Evolutionary conservation across 2,329 filamentous ascomycete species (phyloP).

Genomic region (Aspergillus sojae): DNA sequence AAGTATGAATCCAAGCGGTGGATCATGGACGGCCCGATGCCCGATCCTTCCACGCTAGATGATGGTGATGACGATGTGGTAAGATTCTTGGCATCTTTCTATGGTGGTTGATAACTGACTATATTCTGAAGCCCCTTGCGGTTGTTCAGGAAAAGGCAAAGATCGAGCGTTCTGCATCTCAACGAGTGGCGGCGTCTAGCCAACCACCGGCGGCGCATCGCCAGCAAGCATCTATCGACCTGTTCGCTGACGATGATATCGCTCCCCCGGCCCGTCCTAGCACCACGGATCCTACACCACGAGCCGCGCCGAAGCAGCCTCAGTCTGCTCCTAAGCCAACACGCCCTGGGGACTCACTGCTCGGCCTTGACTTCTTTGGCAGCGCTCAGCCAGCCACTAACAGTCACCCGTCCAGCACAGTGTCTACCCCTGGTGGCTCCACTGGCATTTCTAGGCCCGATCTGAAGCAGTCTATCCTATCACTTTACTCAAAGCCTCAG

Average conservation of each 20-base stretch:
- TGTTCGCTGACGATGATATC: constrained; percentile 76
- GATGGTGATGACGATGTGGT: constrained; percentile 83
- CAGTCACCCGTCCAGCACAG: constrained; percentile 76
- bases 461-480: constrained; percentile 95
- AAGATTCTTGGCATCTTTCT: constrained; percentile 31
- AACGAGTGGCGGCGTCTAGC: constrained; percentile 49
- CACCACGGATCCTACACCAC: constrained; percentile 68
- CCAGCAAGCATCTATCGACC: constrained; percentile 64
- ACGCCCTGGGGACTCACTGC: constrained; percentile 79
- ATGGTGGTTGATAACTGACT: constrained; percentile 5
- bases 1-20: constrained; percentile 99
- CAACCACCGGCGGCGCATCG: constrained; percentile 50
- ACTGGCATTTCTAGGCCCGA: constrained; percentile 79
- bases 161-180: constrained; percentile 62
- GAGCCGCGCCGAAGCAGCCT: constrained; percentile 64
- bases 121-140: constrained; percentile 57
- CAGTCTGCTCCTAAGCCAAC: constrained; percentile 60
- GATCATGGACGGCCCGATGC: constrained; percentile 97
- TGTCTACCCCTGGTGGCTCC: constrained; percentile 60
- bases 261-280: constrained; percentile 69
- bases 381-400: constrained; percentile 69
- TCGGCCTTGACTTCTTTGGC: constrained; percentile 92
- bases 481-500: constrained; percentile 86
- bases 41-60: constrained; percentile 86
- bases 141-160: constrained; percentile 72